Conservation (phyloP, 1,284 basidiomycete species). For the Tilletia indica region DNA sequence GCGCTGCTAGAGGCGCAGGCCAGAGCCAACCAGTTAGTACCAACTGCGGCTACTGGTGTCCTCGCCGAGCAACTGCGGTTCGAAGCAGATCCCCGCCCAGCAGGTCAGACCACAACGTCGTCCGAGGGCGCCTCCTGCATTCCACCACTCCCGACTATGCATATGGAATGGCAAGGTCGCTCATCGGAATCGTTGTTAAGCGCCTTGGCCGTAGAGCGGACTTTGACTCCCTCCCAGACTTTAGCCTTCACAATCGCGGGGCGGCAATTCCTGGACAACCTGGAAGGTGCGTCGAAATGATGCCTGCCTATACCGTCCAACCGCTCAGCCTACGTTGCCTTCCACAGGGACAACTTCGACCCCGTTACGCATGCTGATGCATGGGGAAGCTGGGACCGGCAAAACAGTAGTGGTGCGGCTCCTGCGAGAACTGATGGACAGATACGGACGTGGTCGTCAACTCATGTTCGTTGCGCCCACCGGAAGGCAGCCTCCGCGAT, state of each 20-base stretch:
- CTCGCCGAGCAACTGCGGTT: too few species aligned
- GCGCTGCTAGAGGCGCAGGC: too few species aligned
- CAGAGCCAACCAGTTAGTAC: too few species aligned
- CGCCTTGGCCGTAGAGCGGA: background rate
- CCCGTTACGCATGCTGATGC: background rate
- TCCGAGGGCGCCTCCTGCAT: too few species aligned
- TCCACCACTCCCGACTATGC: too few species aligned
- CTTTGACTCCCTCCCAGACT: background rate
- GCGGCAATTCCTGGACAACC: background rate
- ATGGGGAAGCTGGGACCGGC: background rate
- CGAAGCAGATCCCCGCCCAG: too few species aligned
- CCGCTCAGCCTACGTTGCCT: too few species aligned
- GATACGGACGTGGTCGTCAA: background rate
- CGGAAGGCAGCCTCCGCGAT: background rate
- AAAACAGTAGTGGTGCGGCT: background rate
- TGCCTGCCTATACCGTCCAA: too few species aligned
- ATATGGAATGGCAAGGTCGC: too few species aligned
- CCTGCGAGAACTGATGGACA: background rate
- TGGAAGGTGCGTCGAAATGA: too few species aligned
- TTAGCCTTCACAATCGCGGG: background rate
- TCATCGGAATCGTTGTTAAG: background rate
- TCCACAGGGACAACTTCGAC: background rate
- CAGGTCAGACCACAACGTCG: too few species aligned
- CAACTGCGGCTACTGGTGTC: too few species aligned
- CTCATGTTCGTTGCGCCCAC: background rate